phyloP scores from a whole-genome alignment of 768 basidiomycete species.

The Butyriboletus loyo region DNA sequence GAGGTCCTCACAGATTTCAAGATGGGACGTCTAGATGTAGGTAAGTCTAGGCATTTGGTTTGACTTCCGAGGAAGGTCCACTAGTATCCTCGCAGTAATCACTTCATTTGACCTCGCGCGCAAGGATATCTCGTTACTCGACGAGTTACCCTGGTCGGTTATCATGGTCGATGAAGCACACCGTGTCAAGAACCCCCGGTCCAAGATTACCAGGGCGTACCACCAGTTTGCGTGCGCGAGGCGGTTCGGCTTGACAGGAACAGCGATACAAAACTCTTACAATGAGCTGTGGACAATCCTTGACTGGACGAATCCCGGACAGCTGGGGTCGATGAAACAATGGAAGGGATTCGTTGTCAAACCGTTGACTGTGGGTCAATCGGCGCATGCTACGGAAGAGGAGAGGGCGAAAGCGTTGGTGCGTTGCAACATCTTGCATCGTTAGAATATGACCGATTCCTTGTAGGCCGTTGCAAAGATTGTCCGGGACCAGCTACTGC shows the following conservation, averaged over 20 bases:
- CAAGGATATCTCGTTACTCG: slow-evolving; percentile 64
- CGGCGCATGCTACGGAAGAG: slow-evolving; percentile 58
- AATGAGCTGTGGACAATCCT: slow-evolving; percentile 90
- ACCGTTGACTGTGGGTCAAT: slow-evolving; percentile 69
- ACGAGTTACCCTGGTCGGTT: slow-evolving; percentile 66
- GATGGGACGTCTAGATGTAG: slow-evolving; percentile 78
- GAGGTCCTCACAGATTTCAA: slow-evolving; percentile 68
- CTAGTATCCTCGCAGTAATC: slow-evolving; percentile 51
- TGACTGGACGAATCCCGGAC: slow-evolving; percentile 87
- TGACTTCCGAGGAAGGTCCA: not conserved
- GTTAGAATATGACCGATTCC: not conserved
- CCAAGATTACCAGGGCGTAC: slow-evolving; percentile 65
- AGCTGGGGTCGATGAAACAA: slow-evolving; percentile 65
- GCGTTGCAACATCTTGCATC: slow-evolving; percentile 11
- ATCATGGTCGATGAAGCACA: slow-evolving; percentile 90
- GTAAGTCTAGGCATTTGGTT: slow-evolving; percentile 42
- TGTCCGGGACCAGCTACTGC: slow-evolving; percentile 67
- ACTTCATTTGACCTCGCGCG: slow-evolving; percentile 77
- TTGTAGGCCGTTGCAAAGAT: slow-evolving; percentile 54
- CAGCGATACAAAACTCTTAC: slow-evolving; percentile 85
- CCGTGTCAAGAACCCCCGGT: slow-evolving; percentile 74
- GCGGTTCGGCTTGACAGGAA: slow-evolving; percentile 87
- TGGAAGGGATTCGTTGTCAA: slow-evolving; percentile 74
- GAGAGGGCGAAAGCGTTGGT: slow-evolving; percentile 56
- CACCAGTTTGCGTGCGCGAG: slow-evolving; percentile 61